A percentile compares a stretch with the other conserved stretches of the same genome.
Evolutionary conservation across 495 filamentous ascomycete species (phyloP).

Genomic region (Pseudotulostoma volvatum): DNA sequence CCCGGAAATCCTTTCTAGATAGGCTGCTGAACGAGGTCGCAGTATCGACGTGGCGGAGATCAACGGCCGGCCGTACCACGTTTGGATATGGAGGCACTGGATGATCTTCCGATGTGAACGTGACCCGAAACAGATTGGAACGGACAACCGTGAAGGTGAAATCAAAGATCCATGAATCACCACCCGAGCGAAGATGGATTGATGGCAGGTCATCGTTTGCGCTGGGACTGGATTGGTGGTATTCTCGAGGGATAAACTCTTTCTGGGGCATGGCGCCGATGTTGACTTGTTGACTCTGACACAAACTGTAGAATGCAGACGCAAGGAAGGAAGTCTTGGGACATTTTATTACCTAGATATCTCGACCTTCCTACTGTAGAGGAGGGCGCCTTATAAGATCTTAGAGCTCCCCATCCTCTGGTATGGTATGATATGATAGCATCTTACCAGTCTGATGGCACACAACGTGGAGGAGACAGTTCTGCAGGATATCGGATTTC

Average conservation of each 20-base stretch:
- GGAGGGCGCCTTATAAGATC: too few relatives aligned
- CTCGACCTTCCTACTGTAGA: too few relatives aligned
- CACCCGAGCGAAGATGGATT: constrained; percentile 28
- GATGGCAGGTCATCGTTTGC: constrained; percentile 10
- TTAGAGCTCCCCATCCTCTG: too few relatives aligned
- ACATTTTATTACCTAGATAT: too few relatives aligned
- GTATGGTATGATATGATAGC: too few relatives aligned
- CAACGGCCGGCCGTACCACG: constrained; percentile 27
- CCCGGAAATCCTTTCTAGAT: constrained; percentile 24
- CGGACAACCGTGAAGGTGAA: constrained; percentile 44
- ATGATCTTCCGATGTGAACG: constrained; percentile 41
- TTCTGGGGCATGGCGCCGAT: constrained; percentile 36
- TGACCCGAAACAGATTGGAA: constrained; percentile 46
- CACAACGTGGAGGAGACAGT: too few relatives aligned
- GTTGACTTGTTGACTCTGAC: too few relatives aligned
- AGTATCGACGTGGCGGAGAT: constrained; percentile 14
- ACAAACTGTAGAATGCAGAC: too few relatives aligned
- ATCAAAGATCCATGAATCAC: constrained; percentile 21
- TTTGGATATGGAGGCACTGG: constrained; percentile 44
- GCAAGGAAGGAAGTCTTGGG: too few relatives aligned
- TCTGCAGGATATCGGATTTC: too few relatives aligned
- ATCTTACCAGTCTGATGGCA: too few relatives aligned
- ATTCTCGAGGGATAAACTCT: constrained; percentile 32
- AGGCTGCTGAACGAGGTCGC: constrained; percentile 13
- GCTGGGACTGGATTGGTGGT: constrained; percentile 13